Evolutionary conservation across 2,329 filamentous ascomycete species (phyloP).

Genomic region (Pestalotiopsis sp.): DNA sequence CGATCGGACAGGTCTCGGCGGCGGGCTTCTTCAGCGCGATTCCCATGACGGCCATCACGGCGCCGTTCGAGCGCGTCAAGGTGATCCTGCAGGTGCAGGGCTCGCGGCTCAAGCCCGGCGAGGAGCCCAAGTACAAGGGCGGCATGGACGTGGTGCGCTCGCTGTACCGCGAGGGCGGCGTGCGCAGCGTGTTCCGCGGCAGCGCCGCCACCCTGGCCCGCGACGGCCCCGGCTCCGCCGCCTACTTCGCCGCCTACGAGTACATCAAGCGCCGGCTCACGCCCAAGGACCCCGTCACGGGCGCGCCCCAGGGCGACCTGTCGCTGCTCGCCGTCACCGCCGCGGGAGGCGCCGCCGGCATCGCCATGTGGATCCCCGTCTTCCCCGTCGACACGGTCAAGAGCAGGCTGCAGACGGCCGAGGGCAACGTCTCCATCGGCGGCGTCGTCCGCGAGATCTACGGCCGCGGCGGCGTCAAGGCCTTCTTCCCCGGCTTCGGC

Average conservation of each 20-base stretch:
- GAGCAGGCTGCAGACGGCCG: slow-evolving; percentile 87
- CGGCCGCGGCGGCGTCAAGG: slow-evolving; percentile 77
- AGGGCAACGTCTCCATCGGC: slow-evolving; percentile 79
- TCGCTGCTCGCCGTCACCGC: slow-evolving; percentile 81
- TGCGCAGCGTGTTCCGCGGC: slow-evolving; percentile 91
- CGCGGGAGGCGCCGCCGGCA: slow-evolving; percentile 86
- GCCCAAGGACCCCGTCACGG: slow-evolving; percentile 75
- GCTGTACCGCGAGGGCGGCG: slow-evolving; percentile 87
- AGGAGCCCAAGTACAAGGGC: slow-evolving; percentile 90
- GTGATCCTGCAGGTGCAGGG: slow-evolving; percentile 97
- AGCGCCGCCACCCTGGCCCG: slow-evolving; percentile 88
- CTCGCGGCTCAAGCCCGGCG: slow-evolving; percentile 80
- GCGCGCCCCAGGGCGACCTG: slow-evolving; percentile 75
- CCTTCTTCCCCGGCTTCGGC: slow-evolving; percentile 96
- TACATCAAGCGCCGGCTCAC: slow-evolving; percentile 88
- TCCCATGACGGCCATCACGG: slow-evolving; percentile 97
- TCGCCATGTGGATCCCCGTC: slow-evolving; percentile 99
- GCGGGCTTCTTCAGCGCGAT: slow-evolving; percentile 98
- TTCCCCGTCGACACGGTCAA: slow-evolving; percentile 98
- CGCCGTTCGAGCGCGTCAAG: slow-evolving; percentile 98
- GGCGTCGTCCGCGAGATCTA: slow-evolving; percentile 85
- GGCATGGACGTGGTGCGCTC: slow-evolving; percentile 90
- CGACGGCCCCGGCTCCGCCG: slow-evolving; percentile 89
- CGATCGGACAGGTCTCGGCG: slow-evolving; percentile 84
- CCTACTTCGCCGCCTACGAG: slow-evolving; percentile 98